Evolutionary conservation across 1,284 basidiomycete genomes (phyloP).

Genomic region (Cryptococcus sp.): DNA sequence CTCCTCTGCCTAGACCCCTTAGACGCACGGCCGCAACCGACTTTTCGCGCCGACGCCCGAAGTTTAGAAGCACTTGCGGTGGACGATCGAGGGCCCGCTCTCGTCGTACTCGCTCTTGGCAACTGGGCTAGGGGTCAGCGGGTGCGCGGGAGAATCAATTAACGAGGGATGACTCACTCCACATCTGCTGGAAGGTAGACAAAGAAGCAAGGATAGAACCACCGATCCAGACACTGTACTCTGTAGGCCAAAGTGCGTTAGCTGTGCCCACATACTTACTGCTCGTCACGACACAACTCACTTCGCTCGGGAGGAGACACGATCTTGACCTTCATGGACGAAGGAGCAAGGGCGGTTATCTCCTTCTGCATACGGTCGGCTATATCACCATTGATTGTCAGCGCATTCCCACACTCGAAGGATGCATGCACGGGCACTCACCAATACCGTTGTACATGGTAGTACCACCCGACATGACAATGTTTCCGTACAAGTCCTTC

Average conservation of each 20-base stretch:
- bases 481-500: conserved; percentile 74
- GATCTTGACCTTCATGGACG: conserved; percentile 88
- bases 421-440: conserved; percentile 19
- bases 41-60: background rate
- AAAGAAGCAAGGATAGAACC: conserved; percentile 95
- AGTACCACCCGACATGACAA: conserved; percentile 92
- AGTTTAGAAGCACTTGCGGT: conserved; percentile 55
- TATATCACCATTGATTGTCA: conserved; percentile 6
- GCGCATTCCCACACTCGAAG: background rate
- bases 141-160: conserved; percentile 35
- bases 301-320: conserved; percentile 88
- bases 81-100: conserved; percentile 77
- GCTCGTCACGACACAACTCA: conserved; percentile 27
- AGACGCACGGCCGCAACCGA: too few species aligned
- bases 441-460: conserved; percentile 95
- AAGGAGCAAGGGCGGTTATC: conserved; percentile 79
- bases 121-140: conserved; percentile 16
- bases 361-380: conserved; percentile 98
- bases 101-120: conserved; percentile 68
- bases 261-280: background rate
- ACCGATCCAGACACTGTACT: conserved; percentile 96
- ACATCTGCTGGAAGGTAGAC: conserved; percentile 84
- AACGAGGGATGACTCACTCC: conserved; percentile 57
- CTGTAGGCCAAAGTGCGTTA: background rate
- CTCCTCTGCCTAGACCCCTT: too few species aligned